These are phyloP conservation scores for Chalciporus sphaerocephalus DNA, from an alignment of 768 basidiomycete species.

Conservation along the genomic window DNA sequence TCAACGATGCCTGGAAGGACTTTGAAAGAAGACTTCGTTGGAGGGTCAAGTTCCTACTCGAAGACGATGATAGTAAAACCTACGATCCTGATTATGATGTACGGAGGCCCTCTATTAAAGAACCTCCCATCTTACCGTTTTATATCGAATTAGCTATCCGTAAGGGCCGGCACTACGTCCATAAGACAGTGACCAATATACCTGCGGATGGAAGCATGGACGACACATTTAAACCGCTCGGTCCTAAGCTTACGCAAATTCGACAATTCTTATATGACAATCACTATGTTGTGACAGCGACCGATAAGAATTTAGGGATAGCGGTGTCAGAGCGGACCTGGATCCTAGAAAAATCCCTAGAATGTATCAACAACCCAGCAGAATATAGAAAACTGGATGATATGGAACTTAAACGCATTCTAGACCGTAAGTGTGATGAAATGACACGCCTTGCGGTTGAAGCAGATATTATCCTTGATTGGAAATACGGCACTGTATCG, in stretches of 20 bases:
- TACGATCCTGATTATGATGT: constrained; percentile 18
- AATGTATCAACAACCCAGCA: neutral
- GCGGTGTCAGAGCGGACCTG: constrained; percentile 6
- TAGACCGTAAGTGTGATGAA: neutral
- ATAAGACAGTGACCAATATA: neutral
- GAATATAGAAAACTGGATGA: neutral
- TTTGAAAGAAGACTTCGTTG: constrained; percentile 7
- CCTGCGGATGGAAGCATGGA: neutral
- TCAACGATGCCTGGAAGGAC: constrained; percentile 2
- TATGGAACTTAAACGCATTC: neutral
- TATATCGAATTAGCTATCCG: neutral
- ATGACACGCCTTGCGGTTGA: neutral
- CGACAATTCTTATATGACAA: neutral
- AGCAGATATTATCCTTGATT: neutral
- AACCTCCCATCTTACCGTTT: constrained; percentile 2
- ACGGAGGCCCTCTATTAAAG: neutral
- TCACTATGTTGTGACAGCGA: neutral
- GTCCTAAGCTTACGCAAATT: neutral
- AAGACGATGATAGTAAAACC: neutral
- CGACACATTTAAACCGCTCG: constrained; percentile 1
- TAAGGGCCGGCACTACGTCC: neutral
- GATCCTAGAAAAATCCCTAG: neutral
- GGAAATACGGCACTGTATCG: neutral
- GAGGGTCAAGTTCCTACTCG: neutral
- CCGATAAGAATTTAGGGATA: constrained; percentile 4